phyloP scores from a whole-genome alignment of 2,329 filamentous ascomycete genomes.

The Colletotrichum simmondsii region DNA sequence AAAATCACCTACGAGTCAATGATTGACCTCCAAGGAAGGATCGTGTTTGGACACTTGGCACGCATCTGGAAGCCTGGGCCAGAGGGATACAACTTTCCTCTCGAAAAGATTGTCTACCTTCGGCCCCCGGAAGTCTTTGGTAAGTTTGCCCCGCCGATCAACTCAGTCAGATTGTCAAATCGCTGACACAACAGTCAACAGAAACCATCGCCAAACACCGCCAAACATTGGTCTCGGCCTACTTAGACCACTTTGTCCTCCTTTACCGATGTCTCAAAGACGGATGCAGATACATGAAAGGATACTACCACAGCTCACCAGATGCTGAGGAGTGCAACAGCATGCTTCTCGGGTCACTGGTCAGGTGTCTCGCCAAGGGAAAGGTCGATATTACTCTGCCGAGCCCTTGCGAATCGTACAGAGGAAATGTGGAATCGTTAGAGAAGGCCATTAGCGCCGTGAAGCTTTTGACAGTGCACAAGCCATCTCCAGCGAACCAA shows the following conservation, averaged over 20 bases:
- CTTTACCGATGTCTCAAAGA: conserved; percentile 31
- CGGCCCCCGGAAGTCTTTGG: conserved; percentile 22
- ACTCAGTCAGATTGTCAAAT: neutral
- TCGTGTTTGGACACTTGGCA: conserved; percentile 21
- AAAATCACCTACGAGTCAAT: conserved; percentile 24
- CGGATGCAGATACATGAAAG: conserved; percentile 31
- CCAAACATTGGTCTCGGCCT: conserved; percentile 10
- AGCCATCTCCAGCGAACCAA: conserved; percentile 24
- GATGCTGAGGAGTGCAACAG: conserved; percentile 33
- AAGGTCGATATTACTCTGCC: conserved; percentile 28
- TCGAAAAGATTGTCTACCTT: conserved; percentile 23
- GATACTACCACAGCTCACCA: conserved; percentile 30
- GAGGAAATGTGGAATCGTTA: conserved; percentile 16
- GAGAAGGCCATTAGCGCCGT: conserved; percentile 20
- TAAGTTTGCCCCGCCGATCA: neutral
- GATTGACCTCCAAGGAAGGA: conserved; percentile 21
- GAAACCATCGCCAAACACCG: conserved; percentile 27
- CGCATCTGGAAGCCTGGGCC: conserved; percentile 22
- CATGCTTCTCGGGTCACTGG: conserved; percentile 29
- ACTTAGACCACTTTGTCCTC: conserved; percentile 26
- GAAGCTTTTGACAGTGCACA: conserved; percentile 29
- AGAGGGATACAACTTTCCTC: conserved; percentile 29
- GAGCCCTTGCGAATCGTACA: conserved; percentile 20
- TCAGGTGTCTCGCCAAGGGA: conserved; percentile 21
- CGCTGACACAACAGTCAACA: neutral